These are phyloP conservation scores for Penicillium malachiteum DNA, from an alignment of 495 filamentous ascomycete genomes.

Conservation along the genomic window DNA sequence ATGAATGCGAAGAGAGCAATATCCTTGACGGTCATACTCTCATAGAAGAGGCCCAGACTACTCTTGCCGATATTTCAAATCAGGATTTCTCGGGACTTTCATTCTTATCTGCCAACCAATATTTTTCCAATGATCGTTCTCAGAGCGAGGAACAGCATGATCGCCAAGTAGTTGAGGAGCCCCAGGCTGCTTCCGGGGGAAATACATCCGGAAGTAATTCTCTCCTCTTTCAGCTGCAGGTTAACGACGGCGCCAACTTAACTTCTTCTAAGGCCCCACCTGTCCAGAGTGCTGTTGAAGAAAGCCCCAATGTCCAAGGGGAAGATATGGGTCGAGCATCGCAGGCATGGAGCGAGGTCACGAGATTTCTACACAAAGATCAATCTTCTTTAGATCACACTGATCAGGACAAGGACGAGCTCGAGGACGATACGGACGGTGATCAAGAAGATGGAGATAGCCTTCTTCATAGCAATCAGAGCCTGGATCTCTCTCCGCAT, in stretches of 20 bases:
- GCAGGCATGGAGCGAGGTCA: conserved; percentile 6
- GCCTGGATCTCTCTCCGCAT: conserved; percentile 1
- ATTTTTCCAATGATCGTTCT: conserved; percentile 4
- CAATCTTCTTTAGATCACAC: conserved; percentile 16
- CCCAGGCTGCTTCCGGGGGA: not conserved
- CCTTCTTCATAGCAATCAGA: conserved; percentile 15
- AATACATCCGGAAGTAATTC: conserved; percentile 15
- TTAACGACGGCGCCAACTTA: not conserved
- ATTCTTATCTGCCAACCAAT: conserved; percentile 23
- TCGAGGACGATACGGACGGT: conserved; percentile 1
- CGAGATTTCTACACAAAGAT: conserved; percentile 14
- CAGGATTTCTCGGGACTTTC: conserved; percentile 20
- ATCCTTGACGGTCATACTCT: conserved; percentile 27
- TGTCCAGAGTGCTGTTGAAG: conserved; percentile 1
- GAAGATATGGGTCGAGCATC: not conserved
- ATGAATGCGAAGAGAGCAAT: conserved; percentile 7
- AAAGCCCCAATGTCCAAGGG: not conserved
- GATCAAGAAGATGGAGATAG: conserved; percentile 12
- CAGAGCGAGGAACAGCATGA: conserved; percentile 12
- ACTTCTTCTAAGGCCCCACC: not conserved
- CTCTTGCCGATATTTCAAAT: conserved; percentile 10
- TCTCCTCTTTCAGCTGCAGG: conserved; percentile 11
- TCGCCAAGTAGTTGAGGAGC: conserved; percentile 21
- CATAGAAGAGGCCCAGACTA: conserved; percentile 20
- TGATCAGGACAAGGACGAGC: conserved; percentile 10